Conservation (phyloP, 2,329 filamentous ascomycete species). For the Orbilia blumenaviensis region DNA sequence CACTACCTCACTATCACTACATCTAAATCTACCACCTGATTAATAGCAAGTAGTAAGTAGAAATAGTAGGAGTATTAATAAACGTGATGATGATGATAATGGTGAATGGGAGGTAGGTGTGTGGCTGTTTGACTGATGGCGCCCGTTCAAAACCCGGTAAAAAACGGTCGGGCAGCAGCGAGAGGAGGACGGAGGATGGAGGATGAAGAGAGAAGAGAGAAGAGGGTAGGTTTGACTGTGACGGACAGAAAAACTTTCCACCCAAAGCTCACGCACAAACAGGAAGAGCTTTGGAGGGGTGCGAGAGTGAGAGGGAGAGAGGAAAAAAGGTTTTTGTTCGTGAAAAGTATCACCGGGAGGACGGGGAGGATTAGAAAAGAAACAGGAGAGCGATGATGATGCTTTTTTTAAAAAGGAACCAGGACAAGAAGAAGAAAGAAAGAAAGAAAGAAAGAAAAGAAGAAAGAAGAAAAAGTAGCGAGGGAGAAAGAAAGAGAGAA, state of each 20-base stretch:
- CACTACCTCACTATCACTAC: no score
- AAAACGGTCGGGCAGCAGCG: not conserved
- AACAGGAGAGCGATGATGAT: not conserved
- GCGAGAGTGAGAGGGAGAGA: not conserved
- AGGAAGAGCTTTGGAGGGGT: not conserved
- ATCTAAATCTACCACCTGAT: no score
- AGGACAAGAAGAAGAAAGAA: not conserved
- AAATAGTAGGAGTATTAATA: no score
- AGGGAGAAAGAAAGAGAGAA: not conserved
- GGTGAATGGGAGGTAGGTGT: no score
- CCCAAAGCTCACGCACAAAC: no score
- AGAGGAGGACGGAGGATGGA: not conserved
- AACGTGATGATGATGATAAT: no score
- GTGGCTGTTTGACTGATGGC: not conserved
- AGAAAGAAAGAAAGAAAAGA: not conserved
- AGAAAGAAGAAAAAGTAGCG: not conserved
- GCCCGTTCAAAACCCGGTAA: slow-evolving; percentile 28
- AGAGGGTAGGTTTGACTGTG: not conserved
- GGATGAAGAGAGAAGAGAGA: not conserved
- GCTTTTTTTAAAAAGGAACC: not conserved
- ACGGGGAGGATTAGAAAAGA: not conserved
- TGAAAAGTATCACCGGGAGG: no score
- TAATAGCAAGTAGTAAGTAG: no score
- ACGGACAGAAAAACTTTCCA: not conserved
- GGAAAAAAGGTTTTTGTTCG: no score